Base-by-base conservation (phyloP, 192 early-diverging fungal species). In the Entomortierella lignicola region DNA sequence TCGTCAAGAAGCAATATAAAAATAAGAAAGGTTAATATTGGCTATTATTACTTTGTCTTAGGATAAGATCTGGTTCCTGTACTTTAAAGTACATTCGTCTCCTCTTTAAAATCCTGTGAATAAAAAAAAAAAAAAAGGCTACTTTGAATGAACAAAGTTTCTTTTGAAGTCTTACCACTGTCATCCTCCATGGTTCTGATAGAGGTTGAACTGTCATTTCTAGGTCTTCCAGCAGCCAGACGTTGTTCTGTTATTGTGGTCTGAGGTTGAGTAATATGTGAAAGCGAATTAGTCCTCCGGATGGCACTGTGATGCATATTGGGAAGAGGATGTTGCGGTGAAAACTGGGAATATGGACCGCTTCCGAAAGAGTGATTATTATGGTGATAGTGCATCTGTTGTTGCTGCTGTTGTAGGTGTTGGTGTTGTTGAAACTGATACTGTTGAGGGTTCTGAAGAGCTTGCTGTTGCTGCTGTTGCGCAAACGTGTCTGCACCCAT, bases 261-360 rank as follows among this genome's bases (percentile, higher is more conserved):
- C 30, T 60, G 54, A 30, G 17, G 26, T 0, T 79, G 75, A 11
- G 54, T 65, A 41, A 79, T 61, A 48, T 79, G 75, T 7, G 75
- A 79, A 20, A 79, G 75, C 39, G 75, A 79, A 30, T 54, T 79
- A 31, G 75, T 79, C n/a, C 75, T 48, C 21, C 75, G 75, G 20
- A 79, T 79, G 13, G 41, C 58, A 12, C 31, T 32, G 51, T 77
- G 72, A 41, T 74, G 57, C 48, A 68, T 39, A 42, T 42, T 57
- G 27, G 72, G 43, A 11, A 61, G 15, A 15, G 56, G 59, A 17
- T 72, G 42, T 31, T 66, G 63, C 0, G 55, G 58, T 51, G 42
- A 27, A 51, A 73, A 73, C 21, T 44, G 42, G 23, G 58, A 60
- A 44, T 77, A 66, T 7, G 42, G 26, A 31, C 25, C 53, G 6